phyloP scores from a whole-genome alignment of 2,329 filamentous ascomycete genomes.

The Colletotrichum sp. region DNA sequence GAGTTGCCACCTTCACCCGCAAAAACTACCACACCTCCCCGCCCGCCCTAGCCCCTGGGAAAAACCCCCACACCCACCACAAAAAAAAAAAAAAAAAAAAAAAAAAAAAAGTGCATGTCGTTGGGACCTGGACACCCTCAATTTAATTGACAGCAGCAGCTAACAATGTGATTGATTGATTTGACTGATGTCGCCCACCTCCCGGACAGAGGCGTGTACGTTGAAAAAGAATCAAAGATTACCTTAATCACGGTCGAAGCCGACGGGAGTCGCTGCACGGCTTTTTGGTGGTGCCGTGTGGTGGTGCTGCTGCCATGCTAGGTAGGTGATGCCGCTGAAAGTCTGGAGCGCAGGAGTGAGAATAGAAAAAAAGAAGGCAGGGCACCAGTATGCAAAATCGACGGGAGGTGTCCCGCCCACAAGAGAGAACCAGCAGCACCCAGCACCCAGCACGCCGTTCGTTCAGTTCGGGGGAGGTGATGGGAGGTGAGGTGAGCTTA shows the following conservation, averaged over 20 bases:
- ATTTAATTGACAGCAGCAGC: not conserved
- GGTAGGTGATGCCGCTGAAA: not conserved
- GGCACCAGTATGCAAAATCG: not conserved
- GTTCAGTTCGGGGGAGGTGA: not conserved
- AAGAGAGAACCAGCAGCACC: not conserved
- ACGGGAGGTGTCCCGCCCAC: not conserved
- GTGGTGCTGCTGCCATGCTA: not conserved
- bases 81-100: no score
- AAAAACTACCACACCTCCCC: no score
- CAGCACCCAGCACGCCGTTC: not conserved
- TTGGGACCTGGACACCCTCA: not conserved
- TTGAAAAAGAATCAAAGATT: not conserved
- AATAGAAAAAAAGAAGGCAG: not conserved
- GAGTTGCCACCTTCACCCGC: no score
- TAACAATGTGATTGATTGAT: not conserved
- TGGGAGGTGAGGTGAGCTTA: not conserved
- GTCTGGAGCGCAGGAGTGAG: not conserved
- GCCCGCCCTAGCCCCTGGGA: no score
- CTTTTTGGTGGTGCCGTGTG: not conserved
- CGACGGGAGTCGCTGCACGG: not conserved
- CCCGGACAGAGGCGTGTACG: slow-evolving; percentile 6
- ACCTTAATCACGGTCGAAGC: not conserved
- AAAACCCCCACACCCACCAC: no score
- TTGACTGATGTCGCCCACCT: not conserved
- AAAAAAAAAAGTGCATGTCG: not conserved